A percentile compares a stretch with the other conserved stretches of the same genome.
phyloP scores from a whole-genome alignment of 192 early-diverging fungal species.

The Entomortierella lignicola region DNA sequence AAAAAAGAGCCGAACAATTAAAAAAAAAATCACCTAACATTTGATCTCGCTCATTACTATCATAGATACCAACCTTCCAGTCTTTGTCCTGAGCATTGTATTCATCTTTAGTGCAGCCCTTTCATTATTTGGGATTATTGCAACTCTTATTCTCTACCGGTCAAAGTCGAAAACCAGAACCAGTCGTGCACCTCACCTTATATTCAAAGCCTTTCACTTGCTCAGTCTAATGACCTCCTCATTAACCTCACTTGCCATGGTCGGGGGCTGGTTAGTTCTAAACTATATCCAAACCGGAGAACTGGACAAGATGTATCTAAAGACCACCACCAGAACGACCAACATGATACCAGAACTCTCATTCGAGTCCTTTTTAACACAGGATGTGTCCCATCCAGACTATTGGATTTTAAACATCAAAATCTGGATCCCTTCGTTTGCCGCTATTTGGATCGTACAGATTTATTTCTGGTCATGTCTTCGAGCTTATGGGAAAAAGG shows the following conservation, averaged over 20 bases:
- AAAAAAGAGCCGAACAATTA: too few relatives aligned
- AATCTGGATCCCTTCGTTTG: slow-evolving; percentile 21
- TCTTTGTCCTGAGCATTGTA: slow-evolving; percentile 13
- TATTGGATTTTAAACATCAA: slow-evolving; percentile 17
- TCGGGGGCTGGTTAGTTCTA: slow-evolving; percentile 29
- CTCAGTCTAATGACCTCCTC: not conserved
- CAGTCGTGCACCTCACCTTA: not conserved
- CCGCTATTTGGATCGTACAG: not conserved
- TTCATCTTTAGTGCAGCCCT: not conserved
- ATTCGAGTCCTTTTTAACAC: slow-evolving; percentile 26
- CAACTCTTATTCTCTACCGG: not conserved
- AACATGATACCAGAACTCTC: not conserved
- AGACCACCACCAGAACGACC: too few relatives aligned
- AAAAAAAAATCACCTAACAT: too few relatives aligned
- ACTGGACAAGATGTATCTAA: slow-evolving; percentile 18
- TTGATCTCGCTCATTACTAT: not conserved
- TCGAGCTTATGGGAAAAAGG: slow-evolving; percentile 15
- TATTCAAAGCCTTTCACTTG: slow-evolving; percentile 21
- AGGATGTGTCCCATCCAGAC: not conserved
- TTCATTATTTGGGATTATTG: slow-evolving; percentile 11
- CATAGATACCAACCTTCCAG: slow-evolving; percentile 1
- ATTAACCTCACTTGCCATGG: slow-evolving; percentile 12
- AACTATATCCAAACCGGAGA: slow-evolving; percentile 25
- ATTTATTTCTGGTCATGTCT: slow-evolving; percentile 31
- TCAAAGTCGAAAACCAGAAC: not conserved